Evolutionary conservation across 169 alveolate genomes (phyloP), one percentile per base, ranked within the genome.

Genomic region (Cryptosporidium felis): DNA sequence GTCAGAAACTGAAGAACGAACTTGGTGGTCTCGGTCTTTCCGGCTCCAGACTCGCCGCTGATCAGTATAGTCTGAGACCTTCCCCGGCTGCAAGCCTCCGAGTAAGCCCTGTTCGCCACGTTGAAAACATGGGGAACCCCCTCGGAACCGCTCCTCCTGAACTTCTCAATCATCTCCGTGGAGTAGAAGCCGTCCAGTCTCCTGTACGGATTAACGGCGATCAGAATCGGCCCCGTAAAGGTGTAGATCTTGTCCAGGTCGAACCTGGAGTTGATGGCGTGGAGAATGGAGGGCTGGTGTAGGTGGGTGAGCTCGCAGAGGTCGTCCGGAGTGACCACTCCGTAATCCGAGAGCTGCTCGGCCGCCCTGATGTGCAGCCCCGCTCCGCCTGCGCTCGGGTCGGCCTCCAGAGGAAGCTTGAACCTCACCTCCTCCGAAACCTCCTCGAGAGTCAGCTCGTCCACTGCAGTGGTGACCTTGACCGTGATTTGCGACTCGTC

Each of bases 31-130:
- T 98, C 99, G 9, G 99, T 97, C 92, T 97, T 98, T 3, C 99
- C 99, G 12, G 99, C 99, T 3, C 99, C 99, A 42, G 98, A 94
- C 90, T 97, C 99, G 0, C 99, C 99, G 12, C 98, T 93, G 63
- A 98, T 97, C 41, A 98, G 95, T 18, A 98, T 95, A 32, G 99
- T 94, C 80, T 98, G 96, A 58, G 94, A 89, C 81, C 93, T 94
- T 74, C 93, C 95, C 79, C 94, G 91, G 88, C 92, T 93, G 30
- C 94, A 92, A 81, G 96, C 88, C 30, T 96, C 95, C 56, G 92
- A 82, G 90, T 94, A 97, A 14, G 99, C 97, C 60, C 95, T 94
- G 58, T 96, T 96, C 0, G 99, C 98, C 28, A 96, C 92, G 80
- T 94, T 92, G 90, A 92, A 98, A 32, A 97, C 96, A 89, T 98